Conservation (phyloP, 106 monocot genomes). For the Dendrobium chrysotoxum region DNA sequence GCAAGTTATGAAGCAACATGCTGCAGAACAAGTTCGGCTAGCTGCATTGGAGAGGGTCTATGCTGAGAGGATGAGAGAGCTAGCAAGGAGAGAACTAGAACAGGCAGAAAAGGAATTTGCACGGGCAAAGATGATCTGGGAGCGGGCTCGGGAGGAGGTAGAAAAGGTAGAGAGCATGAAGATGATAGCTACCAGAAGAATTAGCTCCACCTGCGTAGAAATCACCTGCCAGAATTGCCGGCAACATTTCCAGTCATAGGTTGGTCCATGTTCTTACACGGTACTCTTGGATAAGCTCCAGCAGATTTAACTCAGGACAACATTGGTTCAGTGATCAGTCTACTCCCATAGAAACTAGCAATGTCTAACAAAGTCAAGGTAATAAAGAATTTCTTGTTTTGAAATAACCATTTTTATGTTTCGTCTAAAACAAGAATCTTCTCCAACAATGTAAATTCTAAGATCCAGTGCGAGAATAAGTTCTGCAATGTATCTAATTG, state of each 20-base stretch:
- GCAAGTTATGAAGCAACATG: conserved; percentile 41
- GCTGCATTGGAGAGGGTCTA: conserved; percentile 55
- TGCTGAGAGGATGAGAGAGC: conserved; percentile 60
- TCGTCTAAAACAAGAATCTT: neutral
- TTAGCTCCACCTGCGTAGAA: conserved; percentile 38
- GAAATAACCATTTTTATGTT: neutral
- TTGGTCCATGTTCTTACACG: neutral
- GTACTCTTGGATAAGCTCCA: neutral
- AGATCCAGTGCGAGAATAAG: neutral
- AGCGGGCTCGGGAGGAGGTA: conserved; percentile 59
- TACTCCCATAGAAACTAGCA: neutral
- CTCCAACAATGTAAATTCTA: neutral
- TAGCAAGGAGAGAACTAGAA: conserved; percentile 61
- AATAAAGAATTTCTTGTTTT: neutral
- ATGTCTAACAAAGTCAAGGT: neutral
- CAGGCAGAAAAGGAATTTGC: conserved; percentile 68
- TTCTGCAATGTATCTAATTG: conserved; percentile 15
- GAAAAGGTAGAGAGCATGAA: conserved; percentile 78
- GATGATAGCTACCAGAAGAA: conserved; percentile 37
- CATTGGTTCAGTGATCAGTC: neutral
- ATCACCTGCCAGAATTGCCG: conserved; percentile 71
- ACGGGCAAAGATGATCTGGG: conserved; percentile 61
- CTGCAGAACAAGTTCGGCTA: conserved; percentile 54
- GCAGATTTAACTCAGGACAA: neutral
- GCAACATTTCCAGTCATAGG: conserved; percentile 43